Percentiles rank a stretch among this genome's conserved stretches.
Conservation (phyloP, 805 yeast species). For the Yarrowia porcina region DNA sequence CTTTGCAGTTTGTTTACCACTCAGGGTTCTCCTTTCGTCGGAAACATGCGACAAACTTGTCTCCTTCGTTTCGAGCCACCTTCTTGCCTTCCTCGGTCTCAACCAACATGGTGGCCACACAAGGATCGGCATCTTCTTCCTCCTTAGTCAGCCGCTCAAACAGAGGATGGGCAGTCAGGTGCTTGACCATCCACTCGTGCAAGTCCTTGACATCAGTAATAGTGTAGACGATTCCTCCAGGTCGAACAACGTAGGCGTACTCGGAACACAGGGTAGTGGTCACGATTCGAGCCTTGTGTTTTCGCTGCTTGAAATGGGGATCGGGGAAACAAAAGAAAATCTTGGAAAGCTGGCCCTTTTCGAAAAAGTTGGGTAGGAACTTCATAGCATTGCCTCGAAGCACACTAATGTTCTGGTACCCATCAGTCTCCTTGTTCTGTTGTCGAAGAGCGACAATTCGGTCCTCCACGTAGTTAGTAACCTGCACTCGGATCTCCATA, state of each 20-base stretch:
- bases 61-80: slow-evolving; percentile 85
- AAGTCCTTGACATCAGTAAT: slow-evolving; percentile 93
- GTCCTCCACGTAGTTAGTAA: slow-evolving; percentile 94
- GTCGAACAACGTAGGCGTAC: slow-evolving; percentile 83
- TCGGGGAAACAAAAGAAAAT: slow-evolving; percentile 99
- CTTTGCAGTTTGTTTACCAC: too few species aligned
- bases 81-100: slow-evolving; percentile 99
- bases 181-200: slow-evolving; percentile 95
- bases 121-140: slow-evolving; percentile 75
- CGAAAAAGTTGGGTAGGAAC: slow-evolving; percentile 89
- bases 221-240: slow-evolving; percentile 87
- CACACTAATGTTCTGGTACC: slow-evolving; percentile 82
- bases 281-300: slow-evolving; percentile 94
- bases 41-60: slow-evolving; percentile 85
- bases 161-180: slow-evolving; percentile 84
- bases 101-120: slow-evolving; percentile 82
- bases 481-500: slow-evolving; percentile 97
- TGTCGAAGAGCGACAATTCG: slow-evolving; percentile 84
- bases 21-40: slow-evolving; percentile 47
- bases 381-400: slow-evolving; percentile 97
- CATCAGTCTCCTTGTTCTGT: slow-evolving; percentile 43
- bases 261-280: slow-evolving; percentile 86
- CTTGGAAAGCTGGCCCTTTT: slow-evolving; percentile 75
- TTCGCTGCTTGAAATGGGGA: slow-evolving; percentile 96
- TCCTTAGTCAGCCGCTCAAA: slow-evolving; percentile 75